phyloP scores from a whole-genome alignment of 2,329 filamentous ascomycete species.

The Trichophyton rubrum region DNA sequence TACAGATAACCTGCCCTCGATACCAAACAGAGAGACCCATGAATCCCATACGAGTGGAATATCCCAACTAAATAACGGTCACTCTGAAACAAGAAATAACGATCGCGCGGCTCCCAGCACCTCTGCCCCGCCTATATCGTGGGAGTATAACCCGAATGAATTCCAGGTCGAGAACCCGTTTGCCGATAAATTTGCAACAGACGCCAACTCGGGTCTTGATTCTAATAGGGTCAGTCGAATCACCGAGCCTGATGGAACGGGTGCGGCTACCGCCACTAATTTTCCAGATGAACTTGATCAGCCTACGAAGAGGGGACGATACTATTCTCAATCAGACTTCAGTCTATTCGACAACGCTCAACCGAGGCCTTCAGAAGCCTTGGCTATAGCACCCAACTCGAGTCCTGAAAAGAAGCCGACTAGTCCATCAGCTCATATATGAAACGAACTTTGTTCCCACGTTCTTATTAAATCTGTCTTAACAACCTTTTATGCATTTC shows the following conservation, averaged over 20 bases:
- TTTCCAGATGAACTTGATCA: neutral
- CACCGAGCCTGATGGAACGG: neutral
- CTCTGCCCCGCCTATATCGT: conserved; percentile 11
- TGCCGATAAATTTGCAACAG: conserved; percentile 21
- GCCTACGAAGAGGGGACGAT: conserved; percentile 5
- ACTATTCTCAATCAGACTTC: conserved; percentile 3
- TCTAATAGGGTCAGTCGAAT: neutral
- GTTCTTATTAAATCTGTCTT: neutral
- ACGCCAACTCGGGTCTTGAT: conserved; percentile 6
- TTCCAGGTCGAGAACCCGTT: conserved; percentile 33
- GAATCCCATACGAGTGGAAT: neutral
- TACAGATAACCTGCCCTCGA: neutral
- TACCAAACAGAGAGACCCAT: neutral
- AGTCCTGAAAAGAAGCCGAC: neutral
- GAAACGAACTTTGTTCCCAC: neutral
- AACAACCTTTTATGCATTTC: neutral
- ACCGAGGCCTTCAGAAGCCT: neutral
- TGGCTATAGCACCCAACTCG: neutral
- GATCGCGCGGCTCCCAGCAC: conserved; percentile 10
- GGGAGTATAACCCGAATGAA: conserved; percentile 29
- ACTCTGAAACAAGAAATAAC: neutral
- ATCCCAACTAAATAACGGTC: neutral
- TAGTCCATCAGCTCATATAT: neutral
- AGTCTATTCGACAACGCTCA: conserved; percentile 4
- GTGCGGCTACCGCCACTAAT: neutral